A percentile compares a stretch with the other conserved stretches of the same genome.
Evolutionary conservation across 2,329 filamentous ascomycete species (phyloP).

Genomic region (Fusarium napiforme): DNA sequence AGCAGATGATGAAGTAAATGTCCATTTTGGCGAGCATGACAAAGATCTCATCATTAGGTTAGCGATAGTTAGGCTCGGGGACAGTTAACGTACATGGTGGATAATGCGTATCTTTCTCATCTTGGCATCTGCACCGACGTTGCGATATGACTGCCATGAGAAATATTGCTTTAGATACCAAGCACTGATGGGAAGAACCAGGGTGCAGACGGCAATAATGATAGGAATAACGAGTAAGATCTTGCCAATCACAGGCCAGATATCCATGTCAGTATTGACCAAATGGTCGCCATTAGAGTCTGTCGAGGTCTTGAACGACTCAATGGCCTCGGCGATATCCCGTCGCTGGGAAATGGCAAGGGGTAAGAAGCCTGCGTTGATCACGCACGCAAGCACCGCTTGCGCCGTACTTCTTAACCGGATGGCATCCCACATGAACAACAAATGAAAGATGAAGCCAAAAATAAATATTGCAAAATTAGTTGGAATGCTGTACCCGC

Average conservation of each 20-base stretch:
- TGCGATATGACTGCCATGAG: conserved; percentile 15
- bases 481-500: neutral
- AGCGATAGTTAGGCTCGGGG: neutral
- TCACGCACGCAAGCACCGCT: neutral
- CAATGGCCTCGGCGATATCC: neutral
- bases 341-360: neutral
- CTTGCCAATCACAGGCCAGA: neutral
- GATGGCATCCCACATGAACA: conserved; percentile 8
- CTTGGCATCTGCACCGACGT: conserved; percentile 3
- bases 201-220: neutral
- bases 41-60: neutral
- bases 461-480: conserved; percentile 8
- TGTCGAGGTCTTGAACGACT: neutral
- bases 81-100: neutral
- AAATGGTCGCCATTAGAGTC: neutral
- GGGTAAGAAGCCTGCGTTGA: conserved; percentile 2
- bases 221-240: neutral
- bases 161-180: conserved; percentile 15
- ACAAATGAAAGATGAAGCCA: neutral
- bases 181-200: neutral
- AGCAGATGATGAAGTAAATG: conserved; percentile 3
- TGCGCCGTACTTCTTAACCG: conserved; percentile 11
- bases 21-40: conserved; percentile 8
- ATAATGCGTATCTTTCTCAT: conserved; percentile 7
- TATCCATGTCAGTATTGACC: neutral